Evolutionary conservation across 148 eudicot genomes (phyloP).

Genomic region (Spergularia bocconei): DNA sequence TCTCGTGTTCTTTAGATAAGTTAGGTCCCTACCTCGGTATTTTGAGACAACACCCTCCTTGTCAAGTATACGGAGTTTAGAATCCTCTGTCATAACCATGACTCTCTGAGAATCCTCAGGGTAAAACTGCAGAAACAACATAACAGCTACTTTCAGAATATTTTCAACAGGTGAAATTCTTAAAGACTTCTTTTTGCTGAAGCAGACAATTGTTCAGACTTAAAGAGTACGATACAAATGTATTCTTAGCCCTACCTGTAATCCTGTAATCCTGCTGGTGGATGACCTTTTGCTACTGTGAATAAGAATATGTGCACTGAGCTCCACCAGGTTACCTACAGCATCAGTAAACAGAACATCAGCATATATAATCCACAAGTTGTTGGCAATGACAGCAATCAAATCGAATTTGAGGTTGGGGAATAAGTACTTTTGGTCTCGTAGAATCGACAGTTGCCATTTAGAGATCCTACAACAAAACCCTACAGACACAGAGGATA

Average conservation of each 20-base stretch:
- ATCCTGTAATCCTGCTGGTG: conserved; percentile 56
- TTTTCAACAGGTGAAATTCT: neutral
- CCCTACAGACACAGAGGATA: conserved; percentile 43
- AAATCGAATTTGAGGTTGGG: neutral
- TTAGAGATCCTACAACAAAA: conserved; percentile 57
- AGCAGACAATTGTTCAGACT: neutral
- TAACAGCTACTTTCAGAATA: conserved; percentile 17
- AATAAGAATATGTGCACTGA: conserved; percentile 39
- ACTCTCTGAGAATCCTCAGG: conserved; percentile 42
- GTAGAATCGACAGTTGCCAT: conserved; percentile 68
- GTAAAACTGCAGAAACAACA: conserved; percentile 44
- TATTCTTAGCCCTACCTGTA: conserved; percentile 47
- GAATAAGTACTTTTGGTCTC: conserved; percentile 47
- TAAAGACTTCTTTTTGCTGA: too few relatives aligned
- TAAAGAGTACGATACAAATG: neutral
- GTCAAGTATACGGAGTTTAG: conserved; percentile 62
- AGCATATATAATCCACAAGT: conserved; percentile 8
- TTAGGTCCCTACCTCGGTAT: conserved; percentile 50
- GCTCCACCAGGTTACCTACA: conserved; percentile 43
- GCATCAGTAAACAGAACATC: conserved; percentile 16
- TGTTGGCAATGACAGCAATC: neutral
- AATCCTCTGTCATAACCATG: conserved; percentile 66
- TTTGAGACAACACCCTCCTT: conserved; percentile 52
- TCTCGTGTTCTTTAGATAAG: too few relatives aligned
- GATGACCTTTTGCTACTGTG: conserved; percentile 43